phyloP scores from a whole-genome alignment of 768 basidiomycete species.

The Mycena rebaudengoi region DNA sequence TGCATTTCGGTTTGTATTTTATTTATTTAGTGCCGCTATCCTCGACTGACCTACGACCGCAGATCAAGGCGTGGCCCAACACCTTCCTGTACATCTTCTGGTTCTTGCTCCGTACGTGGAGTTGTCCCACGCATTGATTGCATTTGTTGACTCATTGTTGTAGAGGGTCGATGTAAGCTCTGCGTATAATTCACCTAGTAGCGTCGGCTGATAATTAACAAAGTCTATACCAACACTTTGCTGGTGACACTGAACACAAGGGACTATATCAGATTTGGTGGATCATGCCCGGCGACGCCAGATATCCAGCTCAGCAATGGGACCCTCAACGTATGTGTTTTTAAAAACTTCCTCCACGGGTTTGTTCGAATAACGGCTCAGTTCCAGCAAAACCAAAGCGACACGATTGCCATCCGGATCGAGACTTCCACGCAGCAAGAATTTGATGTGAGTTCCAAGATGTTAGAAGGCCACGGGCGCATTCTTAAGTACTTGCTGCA shows the following conservation, averaged over 20 bases:
- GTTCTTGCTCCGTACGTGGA: constrained; percentile 9
- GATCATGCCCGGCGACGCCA: not conserved
- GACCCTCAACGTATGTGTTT: not conserved
- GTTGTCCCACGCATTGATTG: not conserved
- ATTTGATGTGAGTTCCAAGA: no score
- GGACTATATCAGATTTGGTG: not conserved
- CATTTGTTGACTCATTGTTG: not conserved
- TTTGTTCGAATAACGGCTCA: not conserved
- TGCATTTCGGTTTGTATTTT: not conserved
- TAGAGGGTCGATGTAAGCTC: constrained; percentile 9
- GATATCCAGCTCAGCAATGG: not conserved
- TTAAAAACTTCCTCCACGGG: no score
- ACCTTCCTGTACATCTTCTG: constrained; percentile 14
- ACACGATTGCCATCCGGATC: constrained; percentile 1
- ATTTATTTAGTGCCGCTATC: no score
- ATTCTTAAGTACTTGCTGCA: no score
- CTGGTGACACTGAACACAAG: constrained; percentile 7
- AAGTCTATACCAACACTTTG: constrained; percentile 8
- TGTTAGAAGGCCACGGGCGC: no score
- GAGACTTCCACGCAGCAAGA: no score
- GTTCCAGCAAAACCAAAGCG: not conserved
- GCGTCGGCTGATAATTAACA: not conserved
- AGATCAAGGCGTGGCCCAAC: constrained; percentile 5
- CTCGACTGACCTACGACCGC: not conserved
- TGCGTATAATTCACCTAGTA: not conserved